Conservation (phyloP, 441 rosid genomes). For the Brassica balearica region DNA sequence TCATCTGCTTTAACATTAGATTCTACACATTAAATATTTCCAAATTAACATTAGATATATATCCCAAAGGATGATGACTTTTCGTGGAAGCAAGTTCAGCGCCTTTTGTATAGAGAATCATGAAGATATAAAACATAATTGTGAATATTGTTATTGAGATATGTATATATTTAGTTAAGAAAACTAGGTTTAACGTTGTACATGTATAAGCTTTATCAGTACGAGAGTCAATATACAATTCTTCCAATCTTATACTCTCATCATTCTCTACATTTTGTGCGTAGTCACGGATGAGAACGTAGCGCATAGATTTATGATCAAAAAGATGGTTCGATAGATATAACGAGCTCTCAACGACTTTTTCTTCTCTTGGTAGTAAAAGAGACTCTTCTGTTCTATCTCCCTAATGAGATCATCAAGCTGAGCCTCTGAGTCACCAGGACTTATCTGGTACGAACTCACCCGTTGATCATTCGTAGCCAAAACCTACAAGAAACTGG, state of each 20-base stretch:
- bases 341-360: slow-evolving; percentile 69
- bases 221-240: too few species aligned
- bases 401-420: slow-evolving; percentile 33
- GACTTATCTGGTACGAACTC: slow-evolving; percentile 30
- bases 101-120: slow-evolving; percentile 22
- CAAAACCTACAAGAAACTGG: slow-evolving; percentile 17
- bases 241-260: too few species aligned
- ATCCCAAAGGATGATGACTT: slow-evolving; percentile 36
- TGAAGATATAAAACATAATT: too few species aligned
- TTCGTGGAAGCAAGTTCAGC: slow-evolving; percentile 59
- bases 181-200: too few species aligned
- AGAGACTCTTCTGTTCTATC: slow-evolving; percentile 41
- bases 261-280: slow-evolving; percentile 37
- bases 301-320: slow-evolving; percentile 68
- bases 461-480: slow-evolving; percentile 47
- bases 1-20: slow-evolving; percentile 55
- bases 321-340: slow-evolving; percentile 70
- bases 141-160: too few species aligned
- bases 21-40: not conserved
- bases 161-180: too few species aligned
- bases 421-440: slow-evolving; percentile 45
- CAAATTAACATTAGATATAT: not conserved
- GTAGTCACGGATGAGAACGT: slow-evolving; percentile 85
- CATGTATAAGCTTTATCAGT: too few species aligned
- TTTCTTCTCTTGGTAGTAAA: slow-evolving; percentile 51